phyloP scores from a whole-genome alignment of 129 eudicot species.

The Flaveria trinervia region DNA sequence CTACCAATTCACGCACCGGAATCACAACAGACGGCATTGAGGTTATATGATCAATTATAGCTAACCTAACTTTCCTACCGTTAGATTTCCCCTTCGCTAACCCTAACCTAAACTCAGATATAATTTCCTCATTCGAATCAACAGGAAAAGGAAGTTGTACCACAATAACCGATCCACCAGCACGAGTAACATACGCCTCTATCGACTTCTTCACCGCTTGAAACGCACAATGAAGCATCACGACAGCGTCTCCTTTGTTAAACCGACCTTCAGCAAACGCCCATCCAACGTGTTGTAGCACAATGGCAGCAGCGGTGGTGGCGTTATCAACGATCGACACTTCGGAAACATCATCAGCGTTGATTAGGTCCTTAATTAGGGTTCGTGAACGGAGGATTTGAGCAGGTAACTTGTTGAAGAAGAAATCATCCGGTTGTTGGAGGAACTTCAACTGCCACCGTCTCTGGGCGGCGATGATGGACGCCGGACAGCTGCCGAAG shows the following conservation, averaged over 20 bases:
- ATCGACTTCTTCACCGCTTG: constrained; percentile 83
- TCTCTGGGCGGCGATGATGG: constrained; percentile 64
- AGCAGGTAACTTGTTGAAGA: constrained; percentile 49
- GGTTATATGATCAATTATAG: constrained; percentile 85
- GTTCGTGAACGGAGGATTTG: constrained; percentile 54
- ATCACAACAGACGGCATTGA: constrained; percentile 78
- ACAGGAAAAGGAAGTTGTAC: constrained; percentile 78
- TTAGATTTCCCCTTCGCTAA: constrained; percentile 50
- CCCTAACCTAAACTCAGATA: constrained; percentile 54
- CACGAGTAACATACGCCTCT: constrained; percentile 73
- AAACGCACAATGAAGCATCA: constrained; percentile 77
- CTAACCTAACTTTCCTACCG: constrained; percentile 68
- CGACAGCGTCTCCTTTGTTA: constrained; percentile 56
- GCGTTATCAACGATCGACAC: constrained; percentile 90
- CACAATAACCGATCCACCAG: constrained; percentile 76
- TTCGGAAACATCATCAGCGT: constrained; percentile 72
- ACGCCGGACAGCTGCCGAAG: constrained; percentile 69
- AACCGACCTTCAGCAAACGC: constrained; percentile 54
- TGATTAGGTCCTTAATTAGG: constrained; percentile 48
- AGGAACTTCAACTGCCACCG: constrained; percentile 61
- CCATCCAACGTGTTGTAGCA: constrained; percentile 65
- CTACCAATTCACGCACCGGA: constrained; percentile 75
- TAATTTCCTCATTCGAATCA: constrained; percentile 40
- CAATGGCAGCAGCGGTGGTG: constrained; percentile 90
- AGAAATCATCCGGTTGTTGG: constrained; percentile 78